Conservation (phyloP, 345 rosid genomes). For the Corchorus capsularis region DNA sequence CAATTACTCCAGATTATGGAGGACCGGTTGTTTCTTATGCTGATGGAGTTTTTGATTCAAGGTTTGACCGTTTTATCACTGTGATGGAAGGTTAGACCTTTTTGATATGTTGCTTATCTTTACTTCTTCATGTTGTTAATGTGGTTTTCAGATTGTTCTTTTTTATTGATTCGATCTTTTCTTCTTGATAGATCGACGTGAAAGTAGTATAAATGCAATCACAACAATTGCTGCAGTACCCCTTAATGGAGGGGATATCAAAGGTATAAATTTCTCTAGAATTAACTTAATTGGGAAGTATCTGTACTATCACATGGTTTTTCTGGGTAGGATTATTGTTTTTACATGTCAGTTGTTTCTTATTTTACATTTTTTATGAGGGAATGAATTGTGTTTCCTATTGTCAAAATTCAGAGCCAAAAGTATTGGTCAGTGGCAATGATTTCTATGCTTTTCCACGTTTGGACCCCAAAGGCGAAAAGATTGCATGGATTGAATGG, state of each 20-base stretch:
- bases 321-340: not conserved
- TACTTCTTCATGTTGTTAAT: not conserved
- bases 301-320: not conserved
- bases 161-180: constrained; percentile 8
- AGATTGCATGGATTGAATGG: constrained; percentile 95
- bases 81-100: constrained; percentile 77
- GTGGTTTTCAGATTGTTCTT: constrained; percentile 1
- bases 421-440: constrained; percentile 64
- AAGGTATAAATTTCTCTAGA: constrained; percentile 45
- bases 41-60: constrained; percentile 81
- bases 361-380: not conserved
- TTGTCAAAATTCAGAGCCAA: constrained; percentile 58
- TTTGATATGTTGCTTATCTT: not conserved
- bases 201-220: constrained; percentile 52
- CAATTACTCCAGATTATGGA: constrained; percentile 86
- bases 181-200: constrained; percentile 60
- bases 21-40: constrained; percentile 67
- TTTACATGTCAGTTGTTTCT: not conserved
- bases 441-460: constrained; percentile 99
- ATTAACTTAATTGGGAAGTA: not conserved
- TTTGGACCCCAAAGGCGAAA: constrained; percentile 61
- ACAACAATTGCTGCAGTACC: constrained; percentile 59
- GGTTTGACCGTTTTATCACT: constrained; percentile 62
- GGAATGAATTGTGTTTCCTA: constrained; percentile 14
- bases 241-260: constrained; percentile 43